Conservation (phyloP, 148 eudicot genomes). For the Limonium bicolor region DNA sequence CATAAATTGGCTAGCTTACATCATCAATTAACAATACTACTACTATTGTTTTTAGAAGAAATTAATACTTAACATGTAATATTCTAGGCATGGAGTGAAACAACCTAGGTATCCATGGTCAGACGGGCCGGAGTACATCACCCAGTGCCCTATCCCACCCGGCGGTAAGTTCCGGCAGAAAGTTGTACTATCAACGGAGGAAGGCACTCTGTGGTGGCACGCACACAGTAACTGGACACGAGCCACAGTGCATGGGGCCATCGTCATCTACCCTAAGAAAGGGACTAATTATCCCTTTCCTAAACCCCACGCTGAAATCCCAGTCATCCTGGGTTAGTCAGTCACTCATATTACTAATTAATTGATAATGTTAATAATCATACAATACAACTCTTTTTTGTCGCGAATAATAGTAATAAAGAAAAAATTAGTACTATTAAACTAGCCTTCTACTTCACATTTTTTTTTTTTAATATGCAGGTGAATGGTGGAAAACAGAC, state of each 20-base stretch:
- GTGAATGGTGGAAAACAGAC: slow-evolving; percentile 70
- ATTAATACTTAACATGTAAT: neutral
- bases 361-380: no score
- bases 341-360: neutral
- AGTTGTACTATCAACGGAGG: slow-evolving; percentile 46
- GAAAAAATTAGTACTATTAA: neutral
- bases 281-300: slow-evolving; percentile 47
- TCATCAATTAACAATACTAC: neutral
- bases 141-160: slow-evolving; percentile 52
- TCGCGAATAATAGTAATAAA: neutral
- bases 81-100: slow-evolving; percentile 45
- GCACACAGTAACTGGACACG: slow-evolving; percentile 62
- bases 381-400: no score
- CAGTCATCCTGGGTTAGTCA: slow-evolving; percentile 19
- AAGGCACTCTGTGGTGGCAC: slow-evolving; percentile 74
- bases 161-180: slow-evolving; percentile 39
- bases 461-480: slow-evolving; percentile 8
- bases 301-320: slow-evolving; percentile 28
- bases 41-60: neutral
- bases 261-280: slow-evolving; percentile 40
- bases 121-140: slow-evolving; percentile 59
- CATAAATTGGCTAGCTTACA: neutral
- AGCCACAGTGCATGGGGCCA: slow-evolving; percentile 55
- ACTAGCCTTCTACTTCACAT: neutral
- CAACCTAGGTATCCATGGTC: slow-evolving; percentile 59